Evolutionary conservation across 495 filamentous ascomycete genomes (phyloP).

Genomic region (Rhizodiscina lignyota): DNA sequence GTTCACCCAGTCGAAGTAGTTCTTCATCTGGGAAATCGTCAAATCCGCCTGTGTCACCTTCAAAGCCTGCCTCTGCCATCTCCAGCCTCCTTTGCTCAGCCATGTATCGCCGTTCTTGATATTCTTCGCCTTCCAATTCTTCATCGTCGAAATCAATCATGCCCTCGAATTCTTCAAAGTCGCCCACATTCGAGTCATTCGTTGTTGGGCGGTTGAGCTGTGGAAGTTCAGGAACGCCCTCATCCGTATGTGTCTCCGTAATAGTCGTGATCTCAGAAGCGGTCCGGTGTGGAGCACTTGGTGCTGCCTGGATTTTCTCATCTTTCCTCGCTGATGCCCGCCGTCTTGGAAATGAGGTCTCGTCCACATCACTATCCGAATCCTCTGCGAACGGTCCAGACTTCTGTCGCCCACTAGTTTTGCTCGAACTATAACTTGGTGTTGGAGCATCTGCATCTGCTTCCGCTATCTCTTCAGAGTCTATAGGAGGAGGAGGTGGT

Average conservation of each 20-base stretch:
- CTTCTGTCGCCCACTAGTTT: constrained; percentile 11
- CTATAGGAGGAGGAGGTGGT: constrained; percentile 9
- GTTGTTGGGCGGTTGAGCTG: constrained; percentile 43
- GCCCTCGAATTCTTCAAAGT: constrained; percentile 50
- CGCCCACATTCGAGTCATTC: constrained; percentile 36
- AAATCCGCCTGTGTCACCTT: constrained; percentile 17
- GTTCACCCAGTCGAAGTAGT: constrained; percentile 17
- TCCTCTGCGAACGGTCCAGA: constrained; percentile 46
- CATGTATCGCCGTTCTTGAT: constrained; percentile 41
- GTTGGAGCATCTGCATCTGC: constrained; percentile 24
- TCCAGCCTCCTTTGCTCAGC: constrained; percentile 33
- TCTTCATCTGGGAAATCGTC: constrained; percentile 19
- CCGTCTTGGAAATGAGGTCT: constrained; percentile 5
- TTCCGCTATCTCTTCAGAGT: constrained; percentile 4
- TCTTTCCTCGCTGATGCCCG: not conserved
- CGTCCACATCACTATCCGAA: constrained; percentile 49
- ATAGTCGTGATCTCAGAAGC: not conserved
- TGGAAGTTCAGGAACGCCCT: constrained; percentile 15
- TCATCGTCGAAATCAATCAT: constrained; percentile 28
- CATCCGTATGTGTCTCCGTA: constrained; percentile 1
- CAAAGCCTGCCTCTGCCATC: constrained; percentile 25
- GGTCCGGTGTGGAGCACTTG: constrained; percentile 5
- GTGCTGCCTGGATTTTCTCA: not conserved
- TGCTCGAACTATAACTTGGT: constrained; percentile 14
- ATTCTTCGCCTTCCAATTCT: constrained; percentile 43